Base-by-base conservation (phyloP, 352 stramenopile species). In the Phytophthora sp. region DNA sequence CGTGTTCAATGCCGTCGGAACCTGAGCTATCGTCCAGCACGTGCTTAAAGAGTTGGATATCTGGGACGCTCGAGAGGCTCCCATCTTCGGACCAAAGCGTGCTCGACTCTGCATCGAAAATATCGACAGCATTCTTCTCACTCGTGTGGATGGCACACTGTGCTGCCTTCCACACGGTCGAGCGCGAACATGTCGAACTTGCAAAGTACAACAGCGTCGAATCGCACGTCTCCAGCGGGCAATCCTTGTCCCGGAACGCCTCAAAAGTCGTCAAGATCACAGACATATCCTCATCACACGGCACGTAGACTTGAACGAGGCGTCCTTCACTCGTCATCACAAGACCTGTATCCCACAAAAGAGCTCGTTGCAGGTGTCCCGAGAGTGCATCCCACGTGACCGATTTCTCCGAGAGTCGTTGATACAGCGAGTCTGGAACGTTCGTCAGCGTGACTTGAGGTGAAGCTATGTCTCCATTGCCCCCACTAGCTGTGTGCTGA, bases 331-430 rank as follows among this genome's bases (percentile, higher is more conserved):
- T 69, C 2, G 76, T 76, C 59, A 79, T 63, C 12, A 89, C 68
- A 3, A 88, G 65, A 0, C 80, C 80, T 2, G 55, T 46, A 45
- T 89, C 80, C 78, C 78, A 89, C 30, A 89, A 57, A 42, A 89
- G 39, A 20, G 80, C 80, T 30, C 80, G 78, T 59, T 89, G 78
- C 6, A 88, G 51, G 15, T 71, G 69, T 16, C 72, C 62, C 1
- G 80, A 82, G 5, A 89, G 69, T 4, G 55, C 11, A 44, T 69
- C 44, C 71, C 71, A 79, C 27, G 50, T 42, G 6, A 74, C 44
- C 38, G 58, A 70, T 31, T 63, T 64, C 55, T 76, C 60, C 16
- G 58, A 35, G 21, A 79, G 64, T 36, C 71, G 67, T 35, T 47
- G 2, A n/a, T 66, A 33, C 12, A 79, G 52, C 51, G 56, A 50